Conservation (phyloP, 169 alveolate genomes). For the Theileria annulata region DNA sequence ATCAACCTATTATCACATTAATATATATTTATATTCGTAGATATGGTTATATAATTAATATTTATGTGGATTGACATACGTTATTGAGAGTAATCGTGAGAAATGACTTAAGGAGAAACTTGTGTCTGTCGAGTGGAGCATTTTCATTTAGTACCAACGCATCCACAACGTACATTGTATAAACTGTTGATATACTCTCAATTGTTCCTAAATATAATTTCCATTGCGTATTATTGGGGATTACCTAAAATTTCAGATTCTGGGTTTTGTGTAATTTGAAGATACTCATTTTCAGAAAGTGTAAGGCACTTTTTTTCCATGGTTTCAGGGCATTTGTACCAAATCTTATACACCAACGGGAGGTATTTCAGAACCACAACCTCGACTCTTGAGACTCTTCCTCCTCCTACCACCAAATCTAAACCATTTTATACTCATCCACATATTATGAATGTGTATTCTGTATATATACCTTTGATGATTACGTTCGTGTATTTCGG, state of each 20-base stretch:
- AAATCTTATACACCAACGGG: conserved; percentile 47
- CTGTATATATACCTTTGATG: conserved; percentile 36
- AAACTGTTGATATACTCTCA: conserved; percentile 27
- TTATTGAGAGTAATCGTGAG: conserved; percentile 28
- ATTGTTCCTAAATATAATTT: conserved; percentile 17
- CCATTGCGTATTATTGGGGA: neutral
- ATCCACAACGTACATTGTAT: conserved; percentile 31
- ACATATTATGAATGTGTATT: neutral
- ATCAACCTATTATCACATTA: conserved; percentile 20
- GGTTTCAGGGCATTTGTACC: conserved; percentile 26
- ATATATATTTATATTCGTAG: neutral
- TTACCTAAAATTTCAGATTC: conserved; percentile 25
- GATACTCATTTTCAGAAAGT: conserved; percentile 42
- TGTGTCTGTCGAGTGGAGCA: conserved; percentile 13
- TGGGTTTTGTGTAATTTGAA: conserved; percentile 24
- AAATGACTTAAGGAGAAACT: conserved; percentile 24
- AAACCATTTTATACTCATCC: neutral
- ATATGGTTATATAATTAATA: neutral
- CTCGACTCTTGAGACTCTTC: conserved; percentile 49
- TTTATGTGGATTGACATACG: conserved; percentile 19
- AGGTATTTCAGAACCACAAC: conserved; percentile 41
- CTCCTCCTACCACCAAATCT: conserved; percentile 49
- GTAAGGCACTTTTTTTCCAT: neutral
- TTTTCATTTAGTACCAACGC: conserved; percentile 27
- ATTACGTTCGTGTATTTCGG: conserved; percentile 39